A percentile compares a stretch with the other conserved stretches of the same genome.
Conservation (phyloP, 192 early-diverging fungal species). For the Backusella tuberculispora region DNA sequence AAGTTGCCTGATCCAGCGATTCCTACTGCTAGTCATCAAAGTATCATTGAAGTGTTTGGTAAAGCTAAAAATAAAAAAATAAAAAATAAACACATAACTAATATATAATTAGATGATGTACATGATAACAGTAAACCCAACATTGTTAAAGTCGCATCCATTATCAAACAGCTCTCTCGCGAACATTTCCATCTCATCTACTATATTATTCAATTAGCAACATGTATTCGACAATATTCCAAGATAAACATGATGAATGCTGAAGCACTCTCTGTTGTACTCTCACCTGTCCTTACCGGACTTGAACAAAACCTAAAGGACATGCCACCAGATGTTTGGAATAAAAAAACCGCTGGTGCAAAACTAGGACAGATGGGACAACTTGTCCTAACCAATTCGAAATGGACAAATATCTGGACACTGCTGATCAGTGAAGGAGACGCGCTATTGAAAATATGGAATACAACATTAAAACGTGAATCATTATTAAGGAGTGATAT, state of each 20-base stretch:
- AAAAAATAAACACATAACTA: not conserved
- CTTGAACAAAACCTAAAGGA: constrained; percentile 34
- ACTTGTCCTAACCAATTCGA: constrained; percentile 30
- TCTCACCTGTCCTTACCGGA: constrained; percentile 39
- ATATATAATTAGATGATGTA: not conserved
- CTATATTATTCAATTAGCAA: constrained; percentile 22
- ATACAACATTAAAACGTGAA: not conserved
- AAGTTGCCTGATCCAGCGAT: constrained; percentile 39
- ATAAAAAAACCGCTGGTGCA: not conserved
- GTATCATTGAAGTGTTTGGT: constrained; percentile 22
- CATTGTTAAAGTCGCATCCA: not conserved
- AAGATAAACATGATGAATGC: constrained; percentile 40
- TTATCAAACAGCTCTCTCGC: constrained; percentile 19
- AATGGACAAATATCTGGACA: constrained; percentile 36
- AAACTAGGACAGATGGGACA: constrained; percentile 24
- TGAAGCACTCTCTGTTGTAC: constrained; percentile 39
- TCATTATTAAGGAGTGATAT: not conserved
- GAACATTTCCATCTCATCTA: constrained; percentile 30
- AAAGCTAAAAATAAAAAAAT: not conserved
- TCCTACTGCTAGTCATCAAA: constrained; percentile 28
- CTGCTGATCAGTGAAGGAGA: constrained; percentile 29
- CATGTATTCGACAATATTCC: constrained; percentile 28
- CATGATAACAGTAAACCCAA: not conserved
- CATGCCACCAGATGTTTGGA: not conserved
- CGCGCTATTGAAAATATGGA: constrained; percentile 19